phyloP scores from a whole-genome alignment of 2,329 filamentous ascomycete genomes.

The Nothopassalora personata region DNA sequence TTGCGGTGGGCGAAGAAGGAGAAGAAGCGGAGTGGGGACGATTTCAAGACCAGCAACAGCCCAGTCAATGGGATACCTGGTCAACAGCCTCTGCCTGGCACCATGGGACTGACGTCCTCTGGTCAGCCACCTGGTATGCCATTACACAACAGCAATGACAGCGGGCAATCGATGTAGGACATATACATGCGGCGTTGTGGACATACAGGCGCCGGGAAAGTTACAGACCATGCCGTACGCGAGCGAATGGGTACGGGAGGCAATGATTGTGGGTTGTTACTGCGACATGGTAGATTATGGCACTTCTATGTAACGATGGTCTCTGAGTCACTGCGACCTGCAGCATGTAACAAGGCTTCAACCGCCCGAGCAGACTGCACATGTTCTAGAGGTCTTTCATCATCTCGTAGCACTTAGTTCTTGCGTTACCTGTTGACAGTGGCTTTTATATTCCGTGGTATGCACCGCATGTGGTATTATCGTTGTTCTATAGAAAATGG shows the following conservation, averaged over 20 bases:
- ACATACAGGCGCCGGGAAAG: not conserved
- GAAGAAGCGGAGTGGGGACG: conserved; percentile 32
- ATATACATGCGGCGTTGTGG: not conserved
- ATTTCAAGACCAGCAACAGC: conserved; percentile 20
- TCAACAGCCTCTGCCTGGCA: conserved; percentile 14
- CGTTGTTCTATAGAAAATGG: not conserved
- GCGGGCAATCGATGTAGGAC: conserved; percentile 13
- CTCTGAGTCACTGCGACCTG: not conserved
- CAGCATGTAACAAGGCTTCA: not conserved
- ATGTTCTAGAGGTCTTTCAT: no score
- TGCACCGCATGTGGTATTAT: not conserved
- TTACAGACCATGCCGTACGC: conserved; percentile 9
- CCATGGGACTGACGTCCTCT: conserved; percentile 12
- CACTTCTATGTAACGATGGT: not conserved
- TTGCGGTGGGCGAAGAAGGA: conserved; percentile 38
- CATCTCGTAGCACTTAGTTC: not conserved
- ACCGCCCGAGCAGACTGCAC: not conserved
- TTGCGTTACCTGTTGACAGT: not conserved
- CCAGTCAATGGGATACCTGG: conserved; percentile 12
- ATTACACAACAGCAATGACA: conserved; percentile 19
- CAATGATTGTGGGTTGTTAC: not conserved
- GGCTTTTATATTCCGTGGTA: not conserved
- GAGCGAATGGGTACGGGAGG: not conserved
- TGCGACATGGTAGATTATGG: not conserved
- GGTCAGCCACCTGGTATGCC: conserved; percentile 22